Base-by-base conservation (phyloP, 2,329 filamentous ascomycete genomes). In the Talaromyces marneffei region DNA sequence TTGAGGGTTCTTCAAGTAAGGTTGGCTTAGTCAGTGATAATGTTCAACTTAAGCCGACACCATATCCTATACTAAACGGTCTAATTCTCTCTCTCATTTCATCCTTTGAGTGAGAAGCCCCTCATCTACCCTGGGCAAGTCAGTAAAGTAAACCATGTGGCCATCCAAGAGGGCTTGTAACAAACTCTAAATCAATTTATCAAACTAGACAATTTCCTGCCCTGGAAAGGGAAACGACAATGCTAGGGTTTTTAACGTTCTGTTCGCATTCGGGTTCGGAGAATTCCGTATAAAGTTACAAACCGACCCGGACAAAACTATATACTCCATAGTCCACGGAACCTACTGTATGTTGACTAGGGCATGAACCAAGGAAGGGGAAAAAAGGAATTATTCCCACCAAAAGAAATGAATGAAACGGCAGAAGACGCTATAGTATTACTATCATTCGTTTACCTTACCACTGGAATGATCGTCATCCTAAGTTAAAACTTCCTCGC, bases 91-190 rank as follows among this genome's bases (percentile, higher is more conserved):
- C 31, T 18, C 29, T 39, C 31, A 54, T 37, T 35, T 18, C 3
- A 37, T 35, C 50, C 50, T 54, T 25, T 33, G 20, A 37, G 31
- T 12, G 33, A 27, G 33, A 3, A 55, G n/a, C n/a, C 18, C 29
- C 48, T 52, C 48, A 50, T 10, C n/a, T 52, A 23, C 29, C 29
- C 48, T 52, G n/a, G 40, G 20, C 40, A 27, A 29, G 7, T 12
- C 33, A 40, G 33, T n/a, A n/a, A n/a, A n/a, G n/a, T n/a, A n/a
- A n/a, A n/a, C 52, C 33, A 55, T 55, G 33, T 55, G 52, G 52
- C 33, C 35, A 55, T 35, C 35, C 23, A 25, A 16, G 27, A 40
- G 20, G 18, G 33, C 31, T 37, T 39, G 52, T 52, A 52, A 52
- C 29, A 52, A 52, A 52, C 29, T 52, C 35, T 25, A 40, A 40